Evolutionary conservation across 2,329 filamentous ascomycete genomes (phyloP), one percentile per base, ranked within the genome.

Genomic region (Trichothecium roseum): DNA sequence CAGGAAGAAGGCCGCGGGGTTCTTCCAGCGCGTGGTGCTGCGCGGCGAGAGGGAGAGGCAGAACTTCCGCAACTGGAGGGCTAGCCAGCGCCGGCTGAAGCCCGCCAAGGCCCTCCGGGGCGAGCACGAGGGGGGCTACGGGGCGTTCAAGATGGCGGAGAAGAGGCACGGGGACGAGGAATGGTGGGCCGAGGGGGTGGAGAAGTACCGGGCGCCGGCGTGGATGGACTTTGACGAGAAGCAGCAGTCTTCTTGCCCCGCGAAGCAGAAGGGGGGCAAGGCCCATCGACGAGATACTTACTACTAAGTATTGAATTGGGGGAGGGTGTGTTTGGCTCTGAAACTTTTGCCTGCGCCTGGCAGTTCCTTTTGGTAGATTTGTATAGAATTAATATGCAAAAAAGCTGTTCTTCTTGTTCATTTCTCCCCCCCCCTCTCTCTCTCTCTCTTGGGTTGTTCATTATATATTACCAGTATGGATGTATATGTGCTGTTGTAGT

Each of bases 151-250:
- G 3, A 33, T 50, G 18, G 48, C 55, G 14, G 39, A 42, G 27
- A 42, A 39, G 26, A 39, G 41, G 4, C 42, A 42, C 29, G 47
- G 45, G 10, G 42, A 48, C 22, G 42, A 53, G 24, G 49, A 52
- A 13, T 60, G 57, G 56, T 61, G 58, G 58, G 49, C 44, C 32
- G 54, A 55, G 7, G 56, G 54, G 4, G 50, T 55, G 4, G 46
- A 47, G 16, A 52, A 46, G 38, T 60, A 53, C 37, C 49, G 46
- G 14, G 52, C 51, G 10, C 53, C 54, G 5, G 38, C 45, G 16
- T 58, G 55, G 53, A 53, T 56, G 45, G 39, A 42, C 26, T 56
- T 58, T 43, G 42, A 41, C n/a, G n/a, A n/a, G n/a, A n/a, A n/a
- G 15, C 24, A 35, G 28, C 38, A 32, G 18, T 32, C 32, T 3